phyloP scores from a whole-genome alignment of 352 stramenopile genomes.

The Peronosclerospora sorghi region DNA sequence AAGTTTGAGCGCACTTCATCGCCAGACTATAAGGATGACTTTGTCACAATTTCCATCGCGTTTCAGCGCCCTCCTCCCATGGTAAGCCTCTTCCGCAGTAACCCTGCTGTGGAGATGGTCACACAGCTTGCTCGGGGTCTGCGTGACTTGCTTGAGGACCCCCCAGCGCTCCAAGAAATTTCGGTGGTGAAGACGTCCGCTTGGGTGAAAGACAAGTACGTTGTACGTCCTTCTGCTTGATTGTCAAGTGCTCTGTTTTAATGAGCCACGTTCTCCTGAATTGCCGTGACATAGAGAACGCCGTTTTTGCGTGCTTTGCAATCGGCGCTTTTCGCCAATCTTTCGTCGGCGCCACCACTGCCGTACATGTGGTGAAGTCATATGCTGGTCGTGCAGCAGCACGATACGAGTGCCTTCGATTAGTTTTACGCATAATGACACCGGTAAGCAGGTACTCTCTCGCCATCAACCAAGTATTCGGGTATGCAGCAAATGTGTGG shows the following conservation, averaged over 20 bases:
- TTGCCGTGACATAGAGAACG: conserved; percentile 37
- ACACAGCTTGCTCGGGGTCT: conserved; percentile 68
- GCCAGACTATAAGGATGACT: conserved; percentile 57
- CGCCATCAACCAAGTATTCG: conserved; percentile 74
- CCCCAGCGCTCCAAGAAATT: conserved; percentile 67
- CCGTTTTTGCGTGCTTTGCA: conserved; percentile 74
- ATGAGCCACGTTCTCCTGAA: neutral
- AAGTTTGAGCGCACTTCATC: conserved; percentile 72
- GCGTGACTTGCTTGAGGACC: conserved; percentile 67
- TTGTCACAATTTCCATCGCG: conserved; percentile 75
- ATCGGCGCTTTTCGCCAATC: conserved; percentile 69
- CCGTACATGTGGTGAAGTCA: conserved; percentile 79
- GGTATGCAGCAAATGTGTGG: conserved; percentile 75
- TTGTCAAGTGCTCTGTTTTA: neutral
- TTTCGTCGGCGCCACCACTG: conserved; percentile 83
- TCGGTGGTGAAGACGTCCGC: conserved; percentile 71
- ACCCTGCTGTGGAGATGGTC: conserved; percentile 77
- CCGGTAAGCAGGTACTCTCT: conserved; percentile 65
- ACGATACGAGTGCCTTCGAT: conserved; percentile 77
- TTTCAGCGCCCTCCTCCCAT: conserved; percentile 75
- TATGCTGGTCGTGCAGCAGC: conserved; percentile 81
- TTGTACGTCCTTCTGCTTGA: conserved; percentile 1
- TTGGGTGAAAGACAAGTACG: conserved; percentile 79
- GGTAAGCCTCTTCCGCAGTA: conserved; percentile 73
- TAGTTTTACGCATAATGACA: conserved; percentile 77